phyloP scores from a whole-genome alignment of 768 basidiomycete genomes.

The Rhodosporidiobolus sp. region DNA sequence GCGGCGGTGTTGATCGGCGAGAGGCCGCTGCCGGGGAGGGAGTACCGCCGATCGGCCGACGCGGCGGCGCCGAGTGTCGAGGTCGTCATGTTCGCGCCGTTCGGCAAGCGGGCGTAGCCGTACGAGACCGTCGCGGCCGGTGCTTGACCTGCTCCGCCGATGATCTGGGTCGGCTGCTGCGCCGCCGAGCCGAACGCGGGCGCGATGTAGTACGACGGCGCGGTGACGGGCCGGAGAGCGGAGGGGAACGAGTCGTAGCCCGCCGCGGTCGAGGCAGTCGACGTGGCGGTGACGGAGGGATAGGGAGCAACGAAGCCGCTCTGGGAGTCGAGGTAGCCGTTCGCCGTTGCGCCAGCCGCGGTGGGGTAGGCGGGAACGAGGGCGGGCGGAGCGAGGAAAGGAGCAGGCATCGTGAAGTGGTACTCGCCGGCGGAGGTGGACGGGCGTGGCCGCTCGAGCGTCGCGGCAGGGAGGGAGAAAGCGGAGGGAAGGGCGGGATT shows the following conservation, averaged over 20 bases:
- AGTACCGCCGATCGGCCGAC: constrained; percentile 16
- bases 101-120: background rate
- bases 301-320: background rate
- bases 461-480: too few relatives aligned
- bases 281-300: background rate
- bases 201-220: constrained; percentile 25
- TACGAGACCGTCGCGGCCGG: too few relatives aligned
- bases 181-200: constrained; percentile 20
- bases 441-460: constrained; percentile 23
- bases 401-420: constrained; percentile 23
- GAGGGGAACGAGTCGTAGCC: constrained; percentile 15
- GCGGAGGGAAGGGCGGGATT: background rate
- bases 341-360: background rate
- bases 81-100: background rate
- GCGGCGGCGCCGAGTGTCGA: constrained; percentile 1
- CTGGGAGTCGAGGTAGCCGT: background rate
- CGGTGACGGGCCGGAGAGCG: constrained; percentile 21
- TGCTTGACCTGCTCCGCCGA: background rate
- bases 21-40: background rate
- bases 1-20: background rate
- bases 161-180: background rate
- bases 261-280: background rate
- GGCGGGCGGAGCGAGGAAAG: constrained; percentile 12
- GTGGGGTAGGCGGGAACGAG: background rate
- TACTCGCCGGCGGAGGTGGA: constrained; percentile 39